Conservation (phyloP, 2,329 filamentous ascomycete species). For the Fusarium multiceps region DNA sequence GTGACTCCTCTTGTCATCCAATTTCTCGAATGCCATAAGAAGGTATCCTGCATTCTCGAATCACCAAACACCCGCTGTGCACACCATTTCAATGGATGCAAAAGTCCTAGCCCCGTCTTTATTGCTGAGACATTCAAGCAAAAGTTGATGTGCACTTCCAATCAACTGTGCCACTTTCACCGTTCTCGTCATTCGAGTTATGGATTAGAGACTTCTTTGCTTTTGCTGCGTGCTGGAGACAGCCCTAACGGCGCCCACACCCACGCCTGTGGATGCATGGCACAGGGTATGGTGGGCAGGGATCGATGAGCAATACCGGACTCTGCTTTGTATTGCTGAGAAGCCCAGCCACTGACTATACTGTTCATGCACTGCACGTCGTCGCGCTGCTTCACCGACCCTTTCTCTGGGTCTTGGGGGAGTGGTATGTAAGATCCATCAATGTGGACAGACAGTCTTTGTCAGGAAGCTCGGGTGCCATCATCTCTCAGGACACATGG, state of each 20-base stretch:
- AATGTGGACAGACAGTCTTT: constrained; percentile 35
- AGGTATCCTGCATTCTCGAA: background rate
- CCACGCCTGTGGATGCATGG: constrained; percentile 41
- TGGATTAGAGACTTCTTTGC: constrained; percentile 17
- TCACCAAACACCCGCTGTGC: constrained; percentile 6
- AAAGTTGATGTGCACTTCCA: constrained; percentile 28
- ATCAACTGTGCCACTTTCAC: constrained; percentile 44
- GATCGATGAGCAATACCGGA: constrained; percentile 32
- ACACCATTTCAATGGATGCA: constrained; percentile 13
- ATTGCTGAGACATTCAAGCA: constrained; percentile 22
- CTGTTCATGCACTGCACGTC: constrained; percentile 51
- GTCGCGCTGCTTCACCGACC: constrained; percentile 49
- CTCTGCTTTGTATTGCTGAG: constrained; percentile 28
- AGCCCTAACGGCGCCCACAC: constrained; percentile 46
- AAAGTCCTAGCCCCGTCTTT: constrained; percentile 22
- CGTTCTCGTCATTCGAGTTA: constrained; percentile 37
- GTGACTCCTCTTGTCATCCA: constrained; percentile 9
- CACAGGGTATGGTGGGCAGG: constrained; percentile 38
- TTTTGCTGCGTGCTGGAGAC: constrained; percentile 29
- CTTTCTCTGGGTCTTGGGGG: constrained; percentile 35
- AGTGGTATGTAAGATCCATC: constrained; percentile 36
- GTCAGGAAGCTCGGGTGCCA: constrained; percentile 19
- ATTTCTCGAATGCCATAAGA: constrained; percentile 17
- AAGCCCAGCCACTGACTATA: constrained; percentile 47
- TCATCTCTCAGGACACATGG: constrained; percentile 5